A percentile compares a stretch with the other conserved stretches of the same genome.
phyloP scores from a whole-genome alignment of 2,329 filamentous ascomycete species.

The Aspergillus bombycis region DNA sequence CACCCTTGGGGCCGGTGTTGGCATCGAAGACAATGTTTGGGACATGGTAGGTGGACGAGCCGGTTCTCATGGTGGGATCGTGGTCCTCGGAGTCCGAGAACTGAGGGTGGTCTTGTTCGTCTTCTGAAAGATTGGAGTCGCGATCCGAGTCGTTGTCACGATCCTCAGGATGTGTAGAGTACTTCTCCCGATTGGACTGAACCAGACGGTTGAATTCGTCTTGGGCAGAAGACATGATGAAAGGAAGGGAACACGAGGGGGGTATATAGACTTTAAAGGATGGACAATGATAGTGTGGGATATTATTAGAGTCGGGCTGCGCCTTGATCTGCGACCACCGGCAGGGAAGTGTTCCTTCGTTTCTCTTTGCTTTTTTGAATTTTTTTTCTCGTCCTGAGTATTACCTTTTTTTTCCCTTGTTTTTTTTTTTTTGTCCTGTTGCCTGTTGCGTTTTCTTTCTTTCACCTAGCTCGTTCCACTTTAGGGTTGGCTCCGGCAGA shows the following conservation, averaged over 20 bases:
- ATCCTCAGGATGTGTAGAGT: constrained; percentile 49
- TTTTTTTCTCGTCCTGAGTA: background rate
- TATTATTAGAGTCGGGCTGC: constrained; percentile 14
- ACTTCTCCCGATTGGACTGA: constrained; percentile 38
- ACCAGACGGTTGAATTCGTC: constrained; percentile 52
- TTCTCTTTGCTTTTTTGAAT: constrained; percentile 2
- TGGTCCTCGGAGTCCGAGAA: constrained; percentile 41
- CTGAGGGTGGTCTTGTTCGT: constrained; percentile 30
- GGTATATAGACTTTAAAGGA: constrained; percentile 19
- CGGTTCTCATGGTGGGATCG: constrained; percentile 38
- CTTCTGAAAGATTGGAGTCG: constrained; percentile 28
- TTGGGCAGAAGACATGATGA: constrained; percentile 48
- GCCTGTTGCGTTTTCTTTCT: background rate
- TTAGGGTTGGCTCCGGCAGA: background rate
- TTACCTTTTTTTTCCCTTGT: background rate
- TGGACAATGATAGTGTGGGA: constrained; percentile 14
- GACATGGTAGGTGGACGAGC: constrained; percentile 44
- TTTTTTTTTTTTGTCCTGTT: background rate
- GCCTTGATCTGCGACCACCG: constrained; percentile 17
- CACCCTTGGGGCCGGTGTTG: constrained; percentile 56
- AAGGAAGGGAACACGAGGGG: constrained; percentile 17
- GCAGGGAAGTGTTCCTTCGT: constrained; percentile 4
- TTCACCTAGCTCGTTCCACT: background rate
- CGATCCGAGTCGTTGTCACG: constrained; percentile 34
- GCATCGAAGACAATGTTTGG: constrained; percentile 51